These are phyloP conservation scores for Geotrichum aggregatum DNA, from an alignment of 1,139 yeast species.

Conservation along the genomic window DNA sequence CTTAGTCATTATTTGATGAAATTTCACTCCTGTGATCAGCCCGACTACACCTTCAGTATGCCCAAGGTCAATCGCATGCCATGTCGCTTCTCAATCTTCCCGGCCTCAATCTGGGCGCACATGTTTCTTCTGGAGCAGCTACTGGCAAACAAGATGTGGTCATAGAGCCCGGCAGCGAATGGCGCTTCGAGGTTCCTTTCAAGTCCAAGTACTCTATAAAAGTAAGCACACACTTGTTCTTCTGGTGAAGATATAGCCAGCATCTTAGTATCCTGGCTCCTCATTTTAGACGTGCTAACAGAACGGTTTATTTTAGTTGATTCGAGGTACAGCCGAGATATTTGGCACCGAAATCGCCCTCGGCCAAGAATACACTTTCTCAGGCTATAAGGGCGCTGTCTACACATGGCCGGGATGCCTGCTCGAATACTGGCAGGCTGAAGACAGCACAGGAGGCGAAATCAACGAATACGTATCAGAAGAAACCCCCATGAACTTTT, in stretches of 20 bases:
- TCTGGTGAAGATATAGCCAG: not conserved
- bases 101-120: slow-evolving; percentile 5
- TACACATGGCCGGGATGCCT: slow-evolving; percentile 56
- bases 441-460: slow-evolving; percentile 23
- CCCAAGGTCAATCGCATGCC: not conserved
- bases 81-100: slow-evolving; percentile 9
- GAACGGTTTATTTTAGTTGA: slow-evolving; percentile 30
- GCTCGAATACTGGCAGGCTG: slow-evolving; percentile 39
- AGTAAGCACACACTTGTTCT: slow-evolving; percentile 3
- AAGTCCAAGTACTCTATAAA: slow-evolving; percentile 18
- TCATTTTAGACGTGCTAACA: no score
- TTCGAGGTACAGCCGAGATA: slow-evolving; percentile 75
- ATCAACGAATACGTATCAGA: slow-evolving; percentile 61
- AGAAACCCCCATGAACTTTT: slow-evolving; percentile 62
- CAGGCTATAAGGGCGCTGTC: slow-evolving; percentile 53
- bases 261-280: no score
- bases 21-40: not conserved
- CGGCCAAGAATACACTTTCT: slow-evolving; percentile 58
- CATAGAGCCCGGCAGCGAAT: slow-evolving; percentile 19
- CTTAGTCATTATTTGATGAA: not conserved
- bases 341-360: slow-evolving; percentile 88
- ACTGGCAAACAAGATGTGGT: not conserved
- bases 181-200: slow-evolving; percentile 22
- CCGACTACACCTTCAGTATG: not conserved
- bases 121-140: not conserved